Percentiles rank a stretch among this genome's conserved stretches.
Conservation (phyloP, 2,329 filamentous ascomycete genomes). For the Pseudogymnoascus sp. region DNA sequence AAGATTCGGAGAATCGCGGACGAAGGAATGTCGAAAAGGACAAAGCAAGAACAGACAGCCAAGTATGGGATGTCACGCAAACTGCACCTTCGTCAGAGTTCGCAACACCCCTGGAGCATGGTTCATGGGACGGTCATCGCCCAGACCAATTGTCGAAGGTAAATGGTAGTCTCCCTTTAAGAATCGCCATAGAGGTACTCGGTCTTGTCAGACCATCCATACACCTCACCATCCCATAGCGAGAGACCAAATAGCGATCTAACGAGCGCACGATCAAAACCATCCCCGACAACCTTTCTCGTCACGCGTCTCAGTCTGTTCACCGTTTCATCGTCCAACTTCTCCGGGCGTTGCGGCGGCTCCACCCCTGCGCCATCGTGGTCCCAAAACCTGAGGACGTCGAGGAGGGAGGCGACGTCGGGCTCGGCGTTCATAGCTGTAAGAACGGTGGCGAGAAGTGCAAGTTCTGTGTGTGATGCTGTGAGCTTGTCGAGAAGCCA, state of each 20-base stretch:
- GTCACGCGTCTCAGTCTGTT: background rate
- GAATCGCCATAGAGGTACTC: background rate
- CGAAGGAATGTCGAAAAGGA: background rate
- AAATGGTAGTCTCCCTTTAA: background rate
- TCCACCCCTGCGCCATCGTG: background rate
- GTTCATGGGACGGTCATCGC: background rate
- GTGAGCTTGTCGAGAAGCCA: background rate
- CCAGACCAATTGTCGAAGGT: background rate
- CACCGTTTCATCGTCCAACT: background rate
- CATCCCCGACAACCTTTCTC: background rate
- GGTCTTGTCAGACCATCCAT: background rate
- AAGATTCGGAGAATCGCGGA: background rate
- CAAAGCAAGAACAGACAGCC: background rate
- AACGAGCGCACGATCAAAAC: background rate
- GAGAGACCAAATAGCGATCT: background rate
- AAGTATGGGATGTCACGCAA: background rate
- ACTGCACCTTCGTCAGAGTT: background rate
- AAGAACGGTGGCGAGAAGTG: background rate
- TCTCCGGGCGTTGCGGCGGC: background rate
- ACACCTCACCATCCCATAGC: background rate
- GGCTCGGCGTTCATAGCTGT: background rate
- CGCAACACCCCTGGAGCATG: background rate
- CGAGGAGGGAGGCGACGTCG: background rate
- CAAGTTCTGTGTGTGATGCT: background rate
- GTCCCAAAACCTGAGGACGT: background rate